Evolutionary conservation across 305 asterid species (phyloP).

Genomic region (Striga hermonthica): DNA sequence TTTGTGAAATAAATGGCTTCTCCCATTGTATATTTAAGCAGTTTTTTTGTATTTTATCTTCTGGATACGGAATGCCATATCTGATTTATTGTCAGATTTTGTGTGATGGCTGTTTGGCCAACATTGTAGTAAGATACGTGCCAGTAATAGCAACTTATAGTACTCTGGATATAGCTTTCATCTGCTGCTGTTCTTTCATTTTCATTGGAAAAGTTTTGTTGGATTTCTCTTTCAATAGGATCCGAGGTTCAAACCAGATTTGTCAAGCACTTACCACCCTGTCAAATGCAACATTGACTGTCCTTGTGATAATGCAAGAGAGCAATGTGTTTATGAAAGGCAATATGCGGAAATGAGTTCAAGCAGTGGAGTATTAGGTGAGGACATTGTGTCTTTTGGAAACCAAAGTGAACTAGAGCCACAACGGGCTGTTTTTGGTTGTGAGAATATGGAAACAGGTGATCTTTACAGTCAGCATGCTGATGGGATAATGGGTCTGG

Average conservation of each 20-base stretch:
- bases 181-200: conserved; percentile 5
- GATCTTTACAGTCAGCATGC: conserved; percentile 93
- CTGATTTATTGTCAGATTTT: not conserved
- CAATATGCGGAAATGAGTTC: conserved; percentile 97
- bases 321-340: conserved; percentile 73
- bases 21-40: not conserved
- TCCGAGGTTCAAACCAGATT: conserved; percentile 83
- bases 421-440: conserved; percentile 89
- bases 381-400: conserved; percentile 92
- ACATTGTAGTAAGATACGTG: conserved; percentile 2
- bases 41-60: not conserved
- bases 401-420: conserved; percentile 78
- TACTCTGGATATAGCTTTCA: conserved; percentile 2
- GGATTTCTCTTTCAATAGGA: conserved; percentile 47
- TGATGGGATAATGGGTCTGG: conserved; percentile 96
- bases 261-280: conserved; percentile 71
- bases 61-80: conserved; percentile 11
- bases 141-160: not conserved
- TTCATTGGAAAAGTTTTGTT: conserved; percentile 28
- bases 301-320: conserved; percentile 63
- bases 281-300: conserved; percentile 85
- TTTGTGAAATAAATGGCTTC: conserved; percentile 8
- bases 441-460: conserved; percentile 94
- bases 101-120: conserved; percentile 9
- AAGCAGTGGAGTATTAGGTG: conserved; percentile 88